Percentiles rank a stretch among this genome's conserved stretches.
Conservation (phyloP, 2,329 filamentous ascomycete genomes). For the Aciculosporium take region DNA sequence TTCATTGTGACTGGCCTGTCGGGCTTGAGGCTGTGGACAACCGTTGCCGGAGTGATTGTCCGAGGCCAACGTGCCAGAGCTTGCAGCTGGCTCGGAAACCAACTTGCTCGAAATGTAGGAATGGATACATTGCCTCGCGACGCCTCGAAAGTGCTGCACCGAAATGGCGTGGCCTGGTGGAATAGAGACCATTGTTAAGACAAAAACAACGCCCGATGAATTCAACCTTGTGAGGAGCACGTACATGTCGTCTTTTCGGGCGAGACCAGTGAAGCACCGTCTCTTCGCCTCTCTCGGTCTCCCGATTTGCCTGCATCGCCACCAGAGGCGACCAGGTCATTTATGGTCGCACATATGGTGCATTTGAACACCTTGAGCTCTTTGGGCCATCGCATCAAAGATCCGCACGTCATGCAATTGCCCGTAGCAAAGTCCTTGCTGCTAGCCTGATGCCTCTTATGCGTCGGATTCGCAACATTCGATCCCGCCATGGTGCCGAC, state of each 20-base stretch:
- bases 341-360: conserved; percentile 71
- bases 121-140: conserved; percentile 20
- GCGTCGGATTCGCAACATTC: conserved; percentile 10
- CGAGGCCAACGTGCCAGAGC: not conserved
- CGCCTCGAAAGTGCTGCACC: conserved; percentile 18
- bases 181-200: not conserved
- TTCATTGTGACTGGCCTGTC: not conserved
- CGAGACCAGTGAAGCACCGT: not conserved
- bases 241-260: conserved; percentile 1
- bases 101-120: conserved; percentile 17
- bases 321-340: conserved; percentile 43
- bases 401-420: conserved; percentile 76
- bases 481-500: conserved; percentile 10
- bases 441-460: conserved; percentile 19
- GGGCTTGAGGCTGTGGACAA: not conserved
- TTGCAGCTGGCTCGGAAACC: conserved; percentile 1
- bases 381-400: conserved; percentile 64
- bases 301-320: conserved; percentile 6
- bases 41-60: not conserved
- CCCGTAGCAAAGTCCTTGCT: conserved; percentile 51
- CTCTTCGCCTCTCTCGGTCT: conserved; percentile 2
- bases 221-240: not conserved
- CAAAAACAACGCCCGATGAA: not conserved
- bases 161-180: conserved; percentile 18
- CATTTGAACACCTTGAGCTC: conserved; percentile 65